Evolutionary conservation across 495 filamentous ascomycete species (phyloP), one percentile per base, ranked within the genome.

Genomic region (Venustampulla echinocandica): DNA sequence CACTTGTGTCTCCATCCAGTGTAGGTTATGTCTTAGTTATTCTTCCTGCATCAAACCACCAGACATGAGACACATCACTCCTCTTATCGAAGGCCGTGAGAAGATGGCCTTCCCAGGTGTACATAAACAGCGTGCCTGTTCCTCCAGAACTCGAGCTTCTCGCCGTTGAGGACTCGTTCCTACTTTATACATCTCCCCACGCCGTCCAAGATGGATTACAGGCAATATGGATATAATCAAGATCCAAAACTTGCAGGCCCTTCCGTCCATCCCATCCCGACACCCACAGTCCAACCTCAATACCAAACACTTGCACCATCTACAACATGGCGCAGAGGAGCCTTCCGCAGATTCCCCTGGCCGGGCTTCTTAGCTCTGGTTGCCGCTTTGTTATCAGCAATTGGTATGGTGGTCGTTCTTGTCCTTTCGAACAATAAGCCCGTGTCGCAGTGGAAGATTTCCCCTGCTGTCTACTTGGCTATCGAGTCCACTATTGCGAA

Each of bases 401-500:
- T 14, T 35, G 33, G 33, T 4, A 35, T 35, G 33, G 33, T 15
- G 5, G 37, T 19, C 10, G 27, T 47, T 39, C 45, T 47, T 35
- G 24, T 42, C 18, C 6, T 20, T 15, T 49, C 46, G 17, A 24
- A 49, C 18, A 27, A 35, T 19, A 13, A 34, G 18, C 46, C 46
- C 11, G 28, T 42, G 7, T n/a, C 15, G 7, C 4, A 36, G 5
- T 42, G 46, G 46, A 42, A 32, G 24, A 10, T 49, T n/a, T 42
- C 27, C 2, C 46, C 46, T 10, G 39, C 46, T 11, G 46, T 49
- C 3, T 49, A 35, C 11, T 39, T 49, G n/a, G 46, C 46, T n/a
- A n/a, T 43, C 0, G 19, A 42, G 10, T 28, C 27, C n/a, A 40
- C 46, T 1, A 22, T 30, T 13, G 11, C 27, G 15, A 49, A 49